These are phyloP conservation scores for Penicillium sp. DNA, from an alignment of 2,329 filamentous ascomycete genomes.

Conservation along the genomic window DNA sequence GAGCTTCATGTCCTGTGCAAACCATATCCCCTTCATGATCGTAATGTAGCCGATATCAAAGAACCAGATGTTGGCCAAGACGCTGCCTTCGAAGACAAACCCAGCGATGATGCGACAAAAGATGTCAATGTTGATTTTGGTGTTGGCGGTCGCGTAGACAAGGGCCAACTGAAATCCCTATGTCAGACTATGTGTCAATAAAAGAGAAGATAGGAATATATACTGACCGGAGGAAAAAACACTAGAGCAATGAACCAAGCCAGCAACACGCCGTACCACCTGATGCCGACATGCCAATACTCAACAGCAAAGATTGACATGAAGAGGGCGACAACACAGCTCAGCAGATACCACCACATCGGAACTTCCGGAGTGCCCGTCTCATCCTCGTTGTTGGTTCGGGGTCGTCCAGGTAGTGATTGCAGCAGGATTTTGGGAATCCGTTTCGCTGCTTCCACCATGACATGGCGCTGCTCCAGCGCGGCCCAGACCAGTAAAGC, in stretches of 20 bases:
- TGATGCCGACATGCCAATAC: conserved; percentile 29
- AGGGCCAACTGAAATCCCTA: conserved; percentile 22
- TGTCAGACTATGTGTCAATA: background rate
- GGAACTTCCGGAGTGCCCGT: conserved; percentile 21
- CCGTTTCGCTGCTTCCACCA: conserved; percentile 15
- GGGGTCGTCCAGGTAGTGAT: conserved; percentile 9
- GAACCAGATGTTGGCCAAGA: conserved; percentile 40
- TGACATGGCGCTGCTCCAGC: conserved; percentile 26
- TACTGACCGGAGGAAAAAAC: conserved; percentile 29
- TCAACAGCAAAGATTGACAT: conserved; percentile 30
- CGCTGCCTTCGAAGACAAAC: conserved; percentile 35
- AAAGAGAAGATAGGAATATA: background rate
- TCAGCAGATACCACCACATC: conserved; percentile 27
- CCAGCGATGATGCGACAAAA: conserved; percentile 35
- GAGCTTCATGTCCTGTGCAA: conserved; percentile 35
- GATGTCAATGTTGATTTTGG: conserved; percentile 35
- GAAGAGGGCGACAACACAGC: conserved; percentile 22
- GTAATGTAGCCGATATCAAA: conserved; percentile 32
- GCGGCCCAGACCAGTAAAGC: conserved; percentile 45
- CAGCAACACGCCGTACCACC: conserved; percentile 33
- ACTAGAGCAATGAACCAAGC: conserved; percentile 27
- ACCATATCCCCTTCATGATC: conserved; percentile 30
- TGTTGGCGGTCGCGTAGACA: conserved; percentile 31
- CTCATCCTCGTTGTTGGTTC: conserved; percentile 1
- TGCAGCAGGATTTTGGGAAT: conserved; percentile 7